Conservation (phyloP, 2,329 filamentous ascomycete genomes). For the Fusarium stilboides region DNA sequence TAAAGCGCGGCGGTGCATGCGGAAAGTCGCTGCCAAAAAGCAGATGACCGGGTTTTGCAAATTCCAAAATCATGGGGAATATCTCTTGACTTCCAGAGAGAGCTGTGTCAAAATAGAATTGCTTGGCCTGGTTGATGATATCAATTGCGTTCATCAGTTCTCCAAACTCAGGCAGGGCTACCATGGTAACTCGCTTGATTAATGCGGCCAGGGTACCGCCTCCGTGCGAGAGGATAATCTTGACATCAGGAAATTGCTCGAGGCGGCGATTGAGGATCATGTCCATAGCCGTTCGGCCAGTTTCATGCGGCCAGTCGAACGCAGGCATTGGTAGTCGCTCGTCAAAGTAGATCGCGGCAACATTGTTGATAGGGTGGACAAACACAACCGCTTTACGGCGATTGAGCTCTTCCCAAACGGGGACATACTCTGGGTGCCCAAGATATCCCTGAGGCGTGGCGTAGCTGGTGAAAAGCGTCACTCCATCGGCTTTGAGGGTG, state of each 20-base stretch:
- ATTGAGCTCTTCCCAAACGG: neutral
- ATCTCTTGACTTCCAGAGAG: neutral
- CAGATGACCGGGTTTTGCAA: neutral
- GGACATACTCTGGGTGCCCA: neutral
- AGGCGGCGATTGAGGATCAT: neutral
- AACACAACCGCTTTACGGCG: neutral
- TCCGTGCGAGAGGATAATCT: neutral
- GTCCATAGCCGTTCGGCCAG: neutral
- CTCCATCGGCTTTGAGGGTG: neutral
- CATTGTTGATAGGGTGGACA: neutral
- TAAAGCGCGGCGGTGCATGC: neutral
- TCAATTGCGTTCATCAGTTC: neutral
- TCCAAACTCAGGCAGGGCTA: neutral
- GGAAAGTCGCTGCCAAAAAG: constrained; percentile 1
- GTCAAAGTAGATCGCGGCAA: neutral
- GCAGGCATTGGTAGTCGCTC: neutral
- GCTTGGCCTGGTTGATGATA: neutral
- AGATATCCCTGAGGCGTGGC: neutral
- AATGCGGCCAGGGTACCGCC: neutral
- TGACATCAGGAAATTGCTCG: neutral
- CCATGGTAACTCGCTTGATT: neutral
- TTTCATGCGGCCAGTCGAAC: neutral
- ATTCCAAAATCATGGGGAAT: neutral
- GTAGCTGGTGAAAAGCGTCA: neutral
- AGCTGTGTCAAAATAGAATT: neutral